These are phyloP conservation scores for Schrenkiella parvula DNA, from an alignment of 345 rosid species.

Conservation along the genomic window DNA sequence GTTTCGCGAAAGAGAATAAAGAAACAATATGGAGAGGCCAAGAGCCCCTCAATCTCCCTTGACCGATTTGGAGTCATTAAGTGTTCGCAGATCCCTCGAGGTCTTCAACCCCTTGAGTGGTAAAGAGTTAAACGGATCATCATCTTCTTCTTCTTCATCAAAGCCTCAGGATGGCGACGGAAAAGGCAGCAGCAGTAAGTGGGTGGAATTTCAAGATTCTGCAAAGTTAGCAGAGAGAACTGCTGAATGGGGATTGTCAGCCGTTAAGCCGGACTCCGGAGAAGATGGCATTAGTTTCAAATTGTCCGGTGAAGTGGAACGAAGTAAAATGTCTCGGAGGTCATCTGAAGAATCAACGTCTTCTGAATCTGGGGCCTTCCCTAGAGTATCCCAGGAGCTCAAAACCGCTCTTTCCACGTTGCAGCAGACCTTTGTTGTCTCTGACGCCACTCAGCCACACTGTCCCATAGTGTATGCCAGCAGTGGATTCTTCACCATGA, in stretches of 20 bases:
- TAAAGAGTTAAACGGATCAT: slow-evolving; percentile 17
- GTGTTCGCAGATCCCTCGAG: slow-evolving; percentile 35
- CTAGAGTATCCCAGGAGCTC: slow-evolving; percentile 82
- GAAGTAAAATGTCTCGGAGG: slow-evolving; percentile 49
- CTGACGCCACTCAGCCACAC: slow-evolving; percentile 84
- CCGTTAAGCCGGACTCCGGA: slow-evolving; percentile 44
- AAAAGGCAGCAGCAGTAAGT: slow-evolving; percentile 37
- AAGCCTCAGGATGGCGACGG: slow-evolving; percentile 7
- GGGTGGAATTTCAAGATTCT: slow-evolving; percentile 67
- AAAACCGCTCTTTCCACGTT: slow-evolving; percentile 80
- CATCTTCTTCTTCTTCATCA: slow-evolving; percentile 26
- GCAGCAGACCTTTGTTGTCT: slow-evolving; percentile 95
- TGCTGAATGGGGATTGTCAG: slow-evolving; percentile 82
- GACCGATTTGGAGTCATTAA: slow-evolving; percentile 9
- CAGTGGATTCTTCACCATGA: slow-evolving; percentile 90
- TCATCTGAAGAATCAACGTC: slow-evolving; percentile 61
- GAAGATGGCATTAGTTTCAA: slow-evolving; percentile 48
- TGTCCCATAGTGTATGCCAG: slow-evolving; percentile 93
- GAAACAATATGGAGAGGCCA: slow-evolving; percentile 32
- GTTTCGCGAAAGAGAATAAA: slow-evolving; percentile 6
- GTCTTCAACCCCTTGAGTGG: slow-evolving; percentile 31
- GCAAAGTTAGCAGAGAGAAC: slow-evolving; percentile 64
- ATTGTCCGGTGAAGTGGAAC: slow-evolving; percentile 43
- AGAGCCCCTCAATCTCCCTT: slow-evolving; percentile 31
- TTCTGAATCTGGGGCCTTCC: slow-evolving; percentile 45